These are phyloP conservation scores for Pulveroboletus ravenelii DNA, from an alignment of 768 basidiomycete species.

Conservation along the genomic window DNA sequence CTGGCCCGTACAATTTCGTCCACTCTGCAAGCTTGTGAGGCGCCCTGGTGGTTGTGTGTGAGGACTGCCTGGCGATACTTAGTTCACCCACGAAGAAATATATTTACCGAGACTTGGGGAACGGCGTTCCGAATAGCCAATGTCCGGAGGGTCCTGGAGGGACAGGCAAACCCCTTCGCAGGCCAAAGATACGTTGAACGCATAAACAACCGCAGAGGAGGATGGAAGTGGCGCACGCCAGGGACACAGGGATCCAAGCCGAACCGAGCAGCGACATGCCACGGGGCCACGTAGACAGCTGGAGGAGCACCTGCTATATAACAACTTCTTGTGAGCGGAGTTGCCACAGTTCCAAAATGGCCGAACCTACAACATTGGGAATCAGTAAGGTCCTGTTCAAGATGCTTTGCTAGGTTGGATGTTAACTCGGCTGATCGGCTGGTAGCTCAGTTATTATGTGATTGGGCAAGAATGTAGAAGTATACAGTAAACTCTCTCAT, in stretches of 20 bases:
- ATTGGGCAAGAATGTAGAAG: too few species aligned
- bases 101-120: conserved; percentile 5
- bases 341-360: too few species aligned
- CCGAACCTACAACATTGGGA: too few species aligned
- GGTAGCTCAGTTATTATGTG: too few species aligned
- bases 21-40: conserved; percentile 2
- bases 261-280: neutral
- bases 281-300: too few species aligned
- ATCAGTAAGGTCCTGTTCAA: too few species aligned
- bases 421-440: too few species aligned
- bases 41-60: neutral
- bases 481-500: too few species aligned
- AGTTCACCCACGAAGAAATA: neutral
- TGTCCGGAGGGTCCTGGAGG: conserved; percentile 9
- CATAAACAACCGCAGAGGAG: conserved; percentile 1
- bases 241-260: neutral
- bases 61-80: neutral
- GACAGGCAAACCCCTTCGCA: neutral
- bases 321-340: too few species aligned
- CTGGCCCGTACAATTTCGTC: conserved; percentile 6
- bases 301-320: too few species aligned
- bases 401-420: too few species aligned
- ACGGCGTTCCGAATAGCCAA: conserved; percentile 7
- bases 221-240: neutral
- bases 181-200: neutral